Base-by-base conservation (phyloP, 2,329 filamentous ascomycete species). In the Fusarium piperis region DNA sequence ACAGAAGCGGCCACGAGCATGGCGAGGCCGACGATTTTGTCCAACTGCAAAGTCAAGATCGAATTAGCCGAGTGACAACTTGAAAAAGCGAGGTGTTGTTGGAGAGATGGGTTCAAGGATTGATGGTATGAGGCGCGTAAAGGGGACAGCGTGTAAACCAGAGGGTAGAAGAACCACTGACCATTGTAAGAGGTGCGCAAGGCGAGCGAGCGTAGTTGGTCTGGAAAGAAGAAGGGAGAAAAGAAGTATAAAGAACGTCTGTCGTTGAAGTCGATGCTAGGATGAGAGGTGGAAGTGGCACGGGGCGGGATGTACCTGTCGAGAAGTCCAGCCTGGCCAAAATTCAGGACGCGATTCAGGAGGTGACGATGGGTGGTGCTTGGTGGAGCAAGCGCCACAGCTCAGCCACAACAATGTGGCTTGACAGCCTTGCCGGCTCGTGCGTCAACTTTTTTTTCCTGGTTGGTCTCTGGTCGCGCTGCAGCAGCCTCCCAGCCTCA, bases 1-100 rank as follows among this genome's bases (percentile, higher is more conserved):
- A 89, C 86, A 72, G 88, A 86, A 78, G 88, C 87, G 81, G 87
- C 88, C 88, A 89, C 88, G 81, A 90, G 87, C 88, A 90, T 90
- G 88, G 88, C 87, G 86, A 90, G 85, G 80, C 88, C 88, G 79
- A 89, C 86, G 80, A 90, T 89, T 90, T 94, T 95, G 89, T 97
- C 96, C 85, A 98, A 93, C 96, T 99, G 82, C 15, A 57, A 52
- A 61, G 30, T 26, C 20, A 56, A 46, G 48, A 59, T 52, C 41
- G 57, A 51, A 66, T 76, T 61, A 75, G 67, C 61, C 38, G 60
- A 65, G 28, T 33, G 46, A 57, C 33, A 59, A 52, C 33, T 28
- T 48, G 53, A 59, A 52, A 56, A 48, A 18, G 51, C 30, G 58
- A 64, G 62, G 64, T 60, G 70, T 79, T 79, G 73, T 79, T 62